Evolutionary conservation across 2,329 filamentous ascomycete genomes (phyloP), one percentile per base, ranked within the genome.

Genomic region (Aspergillus thermomutatus): DNA sequence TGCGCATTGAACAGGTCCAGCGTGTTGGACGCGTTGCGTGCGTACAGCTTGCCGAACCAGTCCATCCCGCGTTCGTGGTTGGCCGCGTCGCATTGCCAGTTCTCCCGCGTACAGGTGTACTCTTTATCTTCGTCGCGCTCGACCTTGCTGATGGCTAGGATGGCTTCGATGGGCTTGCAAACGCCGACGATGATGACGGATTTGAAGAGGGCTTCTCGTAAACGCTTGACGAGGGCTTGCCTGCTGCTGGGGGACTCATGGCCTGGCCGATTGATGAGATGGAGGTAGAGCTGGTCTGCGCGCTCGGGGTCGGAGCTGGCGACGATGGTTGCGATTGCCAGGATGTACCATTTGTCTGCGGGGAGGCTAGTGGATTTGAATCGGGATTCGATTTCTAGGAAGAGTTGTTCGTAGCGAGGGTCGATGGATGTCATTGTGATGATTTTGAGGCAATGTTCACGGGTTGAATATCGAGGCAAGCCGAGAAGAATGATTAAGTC

Each of bases 161-260:
- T 80, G 1, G 83, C 80, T 63, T 87, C 84, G 4, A 88, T 69
- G 7, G 84, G 83, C 64, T 86, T 87, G 69, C 83, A 85, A 0
- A 87, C 83, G 0, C 86, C 86, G 17, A 86, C 77, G 2, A 87
- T 74, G 11, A 76, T 74, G 10, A 84, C 76, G n/a, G 78, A 72
- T 69, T 88, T 87, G 56, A 88, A 69, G 11, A 88, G 73, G 0
- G 79, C 79, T 69, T 88, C 86, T 46, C 85, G 79, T 2, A 77
- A 64, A 11, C 74, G 73, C 2, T 71, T 70, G 50, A 75, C 60
- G 6, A 76, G 64, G 5, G 67, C 63, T 51, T 74, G 69, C 4
- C 74, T 68, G 49, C 71, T 57, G 9, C 59, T 50, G 0, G 68
- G 54, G 51, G 66, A 71, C 6, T 66, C 49, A 56, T 75, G 69